Percentiles rank a stretch among this genome's conserved stretches.
Conservation (phyloP, 2,329 filamentous ascomycete genomes). For the Chaetothyriales sp. region DNA sequence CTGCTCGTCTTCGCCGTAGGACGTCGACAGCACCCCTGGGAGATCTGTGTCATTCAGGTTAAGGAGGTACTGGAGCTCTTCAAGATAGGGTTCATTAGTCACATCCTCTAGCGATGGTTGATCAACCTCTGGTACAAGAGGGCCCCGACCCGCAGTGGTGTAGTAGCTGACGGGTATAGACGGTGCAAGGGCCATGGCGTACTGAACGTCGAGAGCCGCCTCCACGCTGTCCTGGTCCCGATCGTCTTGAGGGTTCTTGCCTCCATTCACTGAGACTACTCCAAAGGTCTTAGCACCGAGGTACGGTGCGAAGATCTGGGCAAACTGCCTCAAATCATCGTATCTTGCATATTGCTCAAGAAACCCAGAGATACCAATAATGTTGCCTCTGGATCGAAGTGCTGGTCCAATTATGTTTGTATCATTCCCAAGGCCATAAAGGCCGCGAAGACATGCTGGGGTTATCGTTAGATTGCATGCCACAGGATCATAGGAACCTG, state of each 20-base stretch:
- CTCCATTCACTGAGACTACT: constrained; percentile 42
- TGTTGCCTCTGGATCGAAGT: constrained; percentile 23
- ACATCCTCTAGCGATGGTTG: constrained; percentile 28
- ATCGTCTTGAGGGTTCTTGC: constrained; percentile 34
- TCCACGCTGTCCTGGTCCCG: constrained; percentile 30
- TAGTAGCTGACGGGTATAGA: constrained; percentile 43
- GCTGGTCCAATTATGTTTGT: constrained; percentile 32
- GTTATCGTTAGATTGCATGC: constrained; percentile 30
- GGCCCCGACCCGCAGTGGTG: constrained; percentile 43
- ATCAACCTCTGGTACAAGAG: constrained; percentile 34
- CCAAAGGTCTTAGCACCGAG: constrained; percentile 40
- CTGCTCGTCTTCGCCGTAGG: constrained; percentile 55
- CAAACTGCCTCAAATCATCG: constrained; percentile 41
- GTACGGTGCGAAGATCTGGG: constrained; percentile 39
- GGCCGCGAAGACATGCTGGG: constrained; percentile 33
- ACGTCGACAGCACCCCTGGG: constrained; percentile 51
- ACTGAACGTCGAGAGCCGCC: constrained; percentile 41
- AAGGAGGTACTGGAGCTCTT: constrained; percentile 47
- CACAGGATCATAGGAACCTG: constrained; percentile 12
- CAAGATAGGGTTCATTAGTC: constrained; percentile 52
- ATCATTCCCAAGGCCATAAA: constrained; percentile 22
- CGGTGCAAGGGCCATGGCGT: constrained; percentile 40
- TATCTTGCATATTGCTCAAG: constrained; percentile 38
- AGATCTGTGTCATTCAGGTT: constrained; percentile 38
- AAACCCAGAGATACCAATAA: constrained; percentile 34